phyloP scores from a whole-genome alignment of 2,329 filamentous ascomycete species.

The Zymoseptoria tritici region DNA sequence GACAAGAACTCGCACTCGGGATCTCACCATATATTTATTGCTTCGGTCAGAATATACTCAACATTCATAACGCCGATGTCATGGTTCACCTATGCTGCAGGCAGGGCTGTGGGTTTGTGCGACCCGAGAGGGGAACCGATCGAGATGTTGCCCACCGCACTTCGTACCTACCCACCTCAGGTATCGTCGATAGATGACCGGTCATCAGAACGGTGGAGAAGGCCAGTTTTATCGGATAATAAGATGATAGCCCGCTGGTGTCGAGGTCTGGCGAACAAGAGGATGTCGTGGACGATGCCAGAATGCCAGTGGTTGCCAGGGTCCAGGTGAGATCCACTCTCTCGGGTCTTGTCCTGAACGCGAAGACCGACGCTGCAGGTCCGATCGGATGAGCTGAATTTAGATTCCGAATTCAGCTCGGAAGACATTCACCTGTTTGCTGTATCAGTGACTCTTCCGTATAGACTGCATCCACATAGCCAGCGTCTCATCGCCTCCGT shows the following conservation, averaged over 20 bases:
- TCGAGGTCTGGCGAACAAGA: not conserved
- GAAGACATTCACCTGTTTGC: not conserved
- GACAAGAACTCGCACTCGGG: not conserved
- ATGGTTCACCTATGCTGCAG: not conserved
- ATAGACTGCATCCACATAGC: not conserved
- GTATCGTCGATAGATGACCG: not conserved
- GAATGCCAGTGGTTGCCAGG: not conserved
- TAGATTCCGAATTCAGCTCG: not conserved
- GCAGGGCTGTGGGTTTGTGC: not conserved
- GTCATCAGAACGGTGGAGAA: not conserved
- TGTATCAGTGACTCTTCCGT: not conserved
- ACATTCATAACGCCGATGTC: not conserved
- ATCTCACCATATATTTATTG: not conserved
- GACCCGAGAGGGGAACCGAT: constrained; percentile 1
- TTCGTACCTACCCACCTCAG: not conserved
- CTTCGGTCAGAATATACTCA: not conserved
- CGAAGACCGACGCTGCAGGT: not conserved
- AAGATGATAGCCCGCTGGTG: not conserved
- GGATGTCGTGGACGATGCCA: not conserved
- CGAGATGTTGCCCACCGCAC: not conserved
- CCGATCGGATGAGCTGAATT: not conserved
- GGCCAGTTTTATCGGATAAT: not conserved
- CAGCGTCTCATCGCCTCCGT: not conserved
- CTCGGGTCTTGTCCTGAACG: not conserved
- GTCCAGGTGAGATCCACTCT: not conserved